Evolutionary conservation across 2,329 filamentous ascomycete species (phyloP).

Genomic region (Pyrenophora seminiperda): DNA sequence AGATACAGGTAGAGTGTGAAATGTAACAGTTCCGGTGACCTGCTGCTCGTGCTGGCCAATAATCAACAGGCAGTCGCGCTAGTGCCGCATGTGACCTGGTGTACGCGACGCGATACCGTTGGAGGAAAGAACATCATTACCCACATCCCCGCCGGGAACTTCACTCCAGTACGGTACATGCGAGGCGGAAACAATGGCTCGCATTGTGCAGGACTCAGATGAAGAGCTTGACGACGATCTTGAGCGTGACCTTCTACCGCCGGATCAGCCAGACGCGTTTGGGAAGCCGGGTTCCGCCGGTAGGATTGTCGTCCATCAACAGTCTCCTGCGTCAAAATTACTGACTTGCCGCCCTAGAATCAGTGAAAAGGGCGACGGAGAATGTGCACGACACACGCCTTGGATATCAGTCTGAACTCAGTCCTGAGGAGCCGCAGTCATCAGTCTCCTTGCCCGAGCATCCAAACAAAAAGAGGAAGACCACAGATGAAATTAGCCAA

Average conservation of each 20-base stretch:
- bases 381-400: constrained; percentile 35
- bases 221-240: constrained; percentile 44
- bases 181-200: constrained; percentile 21
- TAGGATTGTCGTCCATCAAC: constrained; percentile 14
- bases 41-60: constrained; percentile 11
- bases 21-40: not conserved
- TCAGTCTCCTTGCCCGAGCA: constrained; percentile 27
- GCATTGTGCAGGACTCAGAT: constrained; percentile 47
- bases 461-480: constrained; percentile 33
- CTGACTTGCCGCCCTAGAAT: constrained; percentile 21
- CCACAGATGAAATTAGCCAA: constrained; percentile 13
- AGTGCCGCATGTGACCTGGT: constrained; percentile 28
- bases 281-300: constrained; percentile 35
- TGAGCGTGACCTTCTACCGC: constrained; percentile 15
- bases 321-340: not conserved
- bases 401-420: constrained; percentile 27
- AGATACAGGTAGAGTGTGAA: not conserved
- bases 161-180: constrained; percentile 1
- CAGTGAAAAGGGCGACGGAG: constrained; percentile 32
- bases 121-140: constrained; percentile 1
- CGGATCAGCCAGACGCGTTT: constrained; percentile 24
- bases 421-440: constrained; percentile 22
- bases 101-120: constrained; percentile 18
- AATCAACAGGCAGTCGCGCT: constrained; percentile 6
- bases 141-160: constrained; percentile 2